Evolutionary conservation across 2,329 filamentous ascomycete genomes (phyloP), one percentile per base, ranked within the genome.

Genomic region (Chrysoporthe austroafricana): DNA sequence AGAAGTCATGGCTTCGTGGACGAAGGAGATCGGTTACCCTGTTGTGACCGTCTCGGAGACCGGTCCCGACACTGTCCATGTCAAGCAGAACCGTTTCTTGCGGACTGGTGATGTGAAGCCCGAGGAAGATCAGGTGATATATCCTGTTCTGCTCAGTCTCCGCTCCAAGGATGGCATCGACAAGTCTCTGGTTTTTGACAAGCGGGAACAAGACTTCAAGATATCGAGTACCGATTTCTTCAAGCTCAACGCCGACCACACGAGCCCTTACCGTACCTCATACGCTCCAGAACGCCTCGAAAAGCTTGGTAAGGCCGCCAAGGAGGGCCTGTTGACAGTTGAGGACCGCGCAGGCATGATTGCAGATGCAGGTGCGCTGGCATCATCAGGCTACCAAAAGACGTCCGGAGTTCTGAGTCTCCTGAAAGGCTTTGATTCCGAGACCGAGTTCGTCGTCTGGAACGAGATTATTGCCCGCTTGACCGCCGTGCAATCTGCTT

Each of bases 291-390:
- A 93, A 74, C 90, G 95, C 46, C 86, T 98, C 57, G 85, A 89
- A 73, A 97, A 97, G 83, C 90, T 98, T 48, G 95, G 95, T 36
- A 82, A 93, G 76, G 93, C 94, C 66, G 95, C 94, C 59, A 96
- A 92, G 79, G 81, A 90, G 59, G 92, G 92, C 4, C 85, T 94
- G 11, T 83, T 98, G 66, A 90, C 88, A 13, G 93, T 97, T 7
- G 93, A 97, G 80, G 95, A 98, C 77, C 89, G 95, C 69, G 93
- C 95, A 60, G 95, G 95, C 75, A 96, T 98, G 91, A 93, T 97
- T 77, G 91, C 93, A 43, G 95, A 98, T 79, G 94, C 95, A 4
- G 94, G 93, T 73, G 93, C 95, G 42, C 85, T 98, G 73, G 93
- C 95, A 64, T 88, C 92, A 46, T 96, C 94, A 60, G 95, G 95